These are phyloP conservation scores for Penicillium steckii DNA, from an alignment of 495 filamentous ascomycete species.

Conservation along the genomic window DNA sequence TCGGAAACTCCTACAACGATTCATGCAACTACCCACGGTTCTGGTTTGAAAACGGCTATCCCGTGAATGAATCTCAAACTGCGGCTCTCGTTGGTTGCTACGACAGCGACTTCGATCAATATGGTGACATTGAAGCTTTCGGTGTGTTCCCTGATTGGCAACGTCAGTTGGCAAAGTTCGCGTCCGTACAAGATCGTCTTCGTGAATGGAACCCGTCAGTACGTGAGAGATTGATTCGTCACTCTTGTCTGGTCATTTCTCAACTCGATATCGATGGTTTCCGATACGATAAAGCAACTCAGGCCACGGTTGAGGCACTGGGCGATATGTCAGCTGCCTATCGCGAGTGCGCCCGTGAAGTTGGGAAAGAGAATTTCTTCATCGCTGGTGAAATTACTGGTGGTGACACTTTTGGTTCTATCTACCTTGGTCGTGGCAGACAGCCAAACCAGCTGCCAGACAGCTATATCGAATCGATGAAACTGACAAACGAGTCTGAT, in stretches of 20 bases:
- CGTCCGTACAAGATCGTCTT: conserved; percentile 71
- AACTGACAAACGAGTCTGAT: conserved; percentile 43
- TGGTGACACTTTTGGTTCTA: conserved; percentile 61
- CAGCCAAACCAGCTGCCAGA: conserved; percentile 48
- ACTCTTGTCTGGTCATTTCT: conserved; percentile 63
- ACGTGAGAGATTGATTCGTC: conserved; percentile 54
- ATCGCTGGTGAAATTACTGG: conserved; percentile 64
- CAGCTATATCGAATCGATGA: conserved; percentile 40
- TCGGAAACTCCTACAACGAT: conserved; percentile 54
- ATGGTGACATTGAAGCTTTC: conserved; percentile 67
- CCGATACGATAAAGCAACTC: conserved; percentile 67
- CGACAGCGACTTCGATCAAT: conserved; percentile 70
- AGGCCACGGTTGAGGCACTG: conserved; percentile 63
- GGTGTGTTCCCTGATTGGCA: conserved; percentile 68
- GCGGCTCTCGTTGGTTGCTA: conserved; percentile 57
- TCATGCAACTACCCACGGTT: conserved; percentile 65
- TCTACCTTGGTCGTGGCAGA: conserved; percentile 66
- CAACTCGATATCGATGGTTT: conserved; percentile 67
- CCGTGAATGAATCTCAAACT: conserved; percentile 43
- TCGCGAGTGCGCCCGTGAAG: conserved; percentile 53
- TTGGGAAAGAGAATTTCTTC: conserved; percentile 64
- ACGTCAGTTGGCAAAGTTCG: conserved; percentile 68
- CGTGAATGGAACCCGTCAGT: conserved; percentile 67
- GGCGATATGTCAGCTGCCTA: conserved; percentile 52
- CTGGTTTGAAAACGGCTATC: conserved; percentile 62